Evolutionary conservation across 176 grass and related monocot genomes (phyloP).

Genomic region (Carex scoparia): DNA sequence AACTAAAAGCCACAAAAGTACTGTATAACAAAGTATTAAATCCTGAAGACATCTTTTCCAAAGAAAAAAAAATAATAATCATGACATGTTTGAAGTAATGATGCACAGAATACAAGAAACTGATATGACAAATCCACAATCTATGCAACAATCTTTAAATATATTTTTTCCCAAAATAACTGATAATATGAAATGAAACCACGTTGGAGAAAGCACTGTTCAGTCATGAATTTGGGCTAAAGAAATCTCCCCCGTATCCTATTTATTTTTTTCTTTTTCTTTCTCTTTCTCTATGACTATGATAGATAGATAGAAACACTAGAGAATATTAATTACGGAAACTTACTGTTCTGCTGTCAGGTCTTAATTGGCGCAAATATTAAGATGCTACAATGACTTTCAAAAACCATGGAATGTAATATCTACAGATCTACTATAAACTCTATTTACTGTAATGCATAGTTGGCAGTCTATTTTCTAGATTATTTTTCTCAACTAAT

Average conservation of each 20-base stretch:
- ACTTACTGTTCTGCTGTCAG: not conserved
- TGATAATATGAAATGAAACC: not conserved
- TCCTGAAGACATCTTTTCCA: not conserved
- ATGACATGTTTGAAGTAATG: not conserved
- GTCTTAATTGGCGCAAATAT: not conserved
- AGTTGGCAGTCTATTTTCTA: too few species aligned
- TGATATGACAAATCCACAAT: slow-evolving; percentile 13
- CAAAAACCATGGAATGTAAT: not conserved
- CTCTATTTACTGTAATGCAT: too few species aligned
- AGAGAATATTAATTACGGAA: not conserved
- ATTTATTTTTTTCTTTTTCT: not conserved
- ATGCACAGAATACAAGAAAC: not conserved
- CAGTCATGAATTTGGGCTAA: not conserved
- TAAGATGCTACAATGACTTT: not conserved
- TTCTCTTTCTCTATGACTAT: not conserved
- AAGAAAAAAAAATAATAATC: not conserved
- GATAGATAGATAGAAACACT: not conserved
- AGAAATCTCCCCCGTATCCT: not conserved
- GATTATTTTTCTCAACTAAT: too few species aligned
- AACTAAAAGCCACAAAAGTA: not conserved
- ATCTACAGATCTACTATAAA: too few species aligned
- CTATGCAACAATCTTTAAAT: not conserved
- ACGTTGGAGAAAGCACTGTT: not conserved
- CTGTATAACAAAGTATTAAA: not conserved
- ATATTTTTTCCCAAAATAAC: not conserved